Evolutionary conservation across 352 stramenopile genomes (phyloP), one percentile per base, ranked within the genome.

Genomic region (Globisporangium megalacanthum): DNA sequence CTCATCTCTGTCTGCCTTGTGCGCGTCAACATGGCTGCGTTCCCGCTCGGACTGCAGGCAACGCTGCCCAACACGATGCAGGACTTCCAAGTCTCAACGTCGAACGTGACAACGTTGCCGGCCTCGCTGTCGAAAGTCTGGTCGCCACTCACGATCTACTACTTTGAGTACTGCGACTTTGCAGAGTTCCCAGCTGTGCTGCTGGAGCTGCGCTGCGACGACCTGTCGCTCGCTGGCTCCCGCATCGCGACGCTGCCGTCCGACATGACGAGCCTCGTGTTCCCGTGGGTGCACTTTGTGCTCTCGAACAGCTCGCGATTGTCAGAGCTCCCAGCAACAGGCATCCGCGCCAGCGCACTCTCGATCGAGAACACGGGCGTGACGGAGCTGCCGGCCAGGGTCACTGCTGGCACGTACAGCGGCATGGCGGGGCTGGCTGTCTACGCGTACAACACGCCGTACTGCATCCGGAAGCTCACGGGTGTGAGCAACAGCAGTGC

Each of bases 361-460:
- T 77, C 69, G 17, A 63, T 77, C 45, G 69, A 77, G 42, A 63
- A 73, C 48, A 72, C 66, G 6, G 50, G 11, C 36, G 19, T 77
- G 17, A 41, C 50, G 13, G 48, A 56, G 25, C 42, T 70, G 13
- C 61, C 68, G 13, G 35, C 19, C 9, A 68, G 47, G 51, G 48
- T 65, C 44, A 48, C 46, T 14, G 36, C 36, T 17, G 47, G 25
- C 37, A 46, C 46, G 29, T 17, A 19, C 36, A 52, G 22, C 4
- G 35, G 22, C 5, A n/a, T 22, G 3, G 11, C 39, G 4, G 37
- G 7, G 14, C 22, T 71, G n/a, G 41, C 44, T 0, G 44, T 76
- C 35, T 76, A 71, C 44, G 65, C 68, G 22, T 58, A 69, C 65
- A 69, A 73, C 53, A 73, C 68, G 36, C 68, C 65, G n/a, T 66